A percentile compares a stretch with the other conserved stretches of the same genome.
phyloP scores from a whole-genome alignment of 495 filamentous ascomycete genomes.

The Pseudevernia furfuracea region DNA sequence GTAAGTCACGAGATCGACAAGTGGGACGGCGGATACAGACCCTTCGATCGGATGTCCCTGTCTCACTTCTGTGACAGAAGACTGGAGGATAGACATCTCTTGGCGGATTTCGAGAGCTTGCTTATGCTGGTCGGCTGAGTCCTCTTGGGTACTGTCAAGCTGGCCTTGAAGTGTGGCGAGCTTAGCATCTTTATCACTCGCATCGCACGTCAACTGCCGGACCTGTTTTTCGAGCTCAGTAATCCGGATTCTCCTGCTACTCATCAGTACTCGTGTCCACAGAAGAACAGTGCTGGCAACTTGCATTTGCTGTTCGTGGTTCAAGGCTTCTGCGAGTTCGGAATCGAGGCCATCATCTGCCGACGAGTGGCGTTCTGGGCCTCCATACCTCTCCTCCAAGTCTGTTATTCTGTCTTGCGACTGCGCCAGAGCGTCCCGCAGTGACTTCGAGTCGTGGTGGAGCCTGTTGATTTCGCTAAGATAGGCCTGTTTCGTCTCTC shows the following conservation, averaged over 20 bases:
- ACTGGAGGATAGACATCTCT: constrained; percentile 18
- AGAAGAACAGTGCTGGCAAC: constrained; percentile 18
- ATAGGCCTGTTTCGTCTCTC: constrained; percentile 47
- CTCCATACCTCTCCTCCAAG: constrained; percentile 18
- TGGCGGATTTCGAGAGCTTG: constrained; percentile 7
- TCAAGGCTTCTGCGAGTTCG: constrained; percentile 19
- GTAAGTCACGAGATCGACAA: constrained; percentile 16
- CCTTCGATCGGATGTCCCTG: constrained; percentile 20
- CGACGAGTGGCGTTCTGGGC: constrained; percentile 10
- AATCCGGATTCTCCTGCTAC: constrained; percentile 20
- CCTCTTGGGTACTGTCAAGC: constrained; percentile 14
- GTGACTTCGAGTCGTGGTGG: constrained; percentile 44
- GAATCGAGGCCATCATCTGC: constrained; percentile 19
- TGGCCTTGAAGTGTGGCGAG: constrained; percentile 17
- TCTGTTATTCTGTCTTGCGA: constrained; percentile 32
- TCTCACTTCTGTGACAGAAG: constrained; percentile 19
- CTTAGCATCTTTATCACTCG: constrained; percentile 8
- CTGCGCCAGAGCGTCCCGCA: constrained; percentile 48
- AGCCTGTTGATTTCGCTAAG: constrained; percentile 54
- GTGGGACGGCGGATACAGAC: constrained; percentile 16
- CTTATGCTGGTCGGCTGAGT: constrained; percentile 10
- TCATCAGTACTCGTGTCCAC: constrained; percentile 13
- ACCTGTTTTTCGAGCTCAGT: constrained; percentile 20
- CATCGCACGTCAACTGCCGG: constrained; percentile 10
- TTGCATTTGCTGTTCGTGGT: constrained; percentile 26